Base-by-base conservation (phyloP, 352 stramenopile species). In the Plasmopara halstedii region DNA sequence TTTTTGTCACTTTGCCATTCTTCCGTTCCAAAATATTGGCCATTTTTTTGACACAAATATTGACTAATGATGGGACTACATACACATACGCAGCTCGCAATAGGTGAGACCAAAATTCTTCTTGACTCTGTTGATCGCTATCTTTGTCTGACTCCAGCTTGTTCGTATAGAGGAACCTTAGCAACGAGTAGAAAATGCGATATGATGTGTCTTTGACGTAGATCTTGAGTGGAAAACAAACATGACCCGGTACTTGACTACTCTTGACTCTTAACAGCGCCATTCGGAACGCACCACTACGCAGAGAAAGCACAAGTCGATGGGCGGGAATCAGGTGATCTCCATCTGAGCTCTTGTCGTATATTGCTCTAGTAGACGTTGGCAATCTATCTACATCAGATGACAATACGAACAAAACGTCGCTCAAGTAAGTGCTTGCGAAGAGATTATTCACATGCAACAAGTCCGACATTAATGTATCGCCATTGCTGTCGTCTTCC, bases 221-320 rank as follows among this genome's bases (percentile, higher is more conserved):
- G 36, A 92, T 87, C 48, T 87, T 87, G 22, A 93, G 61, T 10
- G 78, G 81, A 23, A 93, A 88, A 6, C 77, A 72, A 34, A 90
- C 66, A 48, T 86, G 70, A 9, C 67, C 66, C 5, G 73, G 62
- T 29, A 85, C 55, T 39, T 85, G 70, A 19, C 76, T 85, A 52
- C 70, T 85, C 46, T 85, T 84, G 9, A 74, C 62, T n/a, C 66
- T 62, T 19, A 69, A 19, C n/a, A 92, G 50, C n/a, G 74, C 76
- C 0, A 67, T 46, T 2, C 79, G 55, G 50, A 93, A 90, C 14
- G 79, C 77, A 6, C 79, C 73, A 34, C 78, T 90, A 33, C 81
- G 74, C 26, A 93, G 53, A 14, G 81, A 70, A 5, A 93, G 58
- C 25, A 93, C 52, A 1, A 93, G 47, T 8, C 81, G 72, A 58